Evolutionary conservation across 176 grass and related monocot genomes (phyloP).

Genomic region (Avena eriantha): DNA sequence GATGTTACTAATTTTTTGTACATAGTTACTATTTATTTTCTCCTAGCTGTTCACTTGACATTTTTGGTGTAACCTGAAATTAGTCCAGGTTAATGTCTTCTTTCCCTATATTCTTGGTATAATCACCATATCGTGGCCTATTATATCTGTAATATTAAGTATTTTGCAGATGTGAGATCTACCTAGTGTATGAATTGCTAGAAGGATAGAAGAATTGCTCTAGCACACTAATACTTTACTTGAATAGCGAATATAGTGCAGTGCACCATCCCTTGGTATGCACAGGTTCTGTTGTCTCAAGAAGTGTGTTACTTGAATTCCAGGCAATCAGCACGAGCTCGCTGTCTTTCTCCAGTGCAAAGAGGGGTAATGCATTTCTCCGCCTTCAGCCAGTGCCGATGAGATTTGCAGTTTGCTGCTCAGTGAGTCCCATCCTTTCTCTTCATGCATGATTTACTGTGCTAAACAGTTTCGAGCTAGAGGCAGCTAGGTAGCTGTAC

Average conservation of each 20-base stretch:
- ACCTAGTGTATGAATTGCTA: neutral
- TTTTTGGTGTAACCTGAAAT: neutral
- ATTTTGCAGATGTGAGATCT: neutral
- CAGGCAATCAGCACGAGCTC: constrained; percentile 49
- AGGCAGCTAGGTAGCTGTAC: neutral
- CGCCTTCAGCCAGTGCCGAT: constrained; percentile 41
- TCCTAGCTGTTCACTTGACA: neutral
- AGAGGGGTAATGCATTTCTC: constrained; percentile 45
- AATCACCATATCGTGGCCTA: neutral
- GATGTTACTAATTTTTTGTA: neutral
- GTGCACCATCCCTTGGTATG: neutral
- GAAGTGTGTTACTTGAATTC: neutral
- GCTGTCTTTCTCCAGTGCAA: constrained; percentile 39
- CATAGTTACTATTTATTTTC: neutral
- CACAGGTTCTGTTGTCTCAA: neutral
- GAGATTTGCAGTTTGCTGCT: constrained; percentile 48
- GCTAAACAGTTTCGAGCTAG: neutral
- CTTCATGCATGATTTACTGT: neutral
- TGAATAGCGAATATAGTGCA: neutral
- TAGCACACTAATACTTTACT: neutral
- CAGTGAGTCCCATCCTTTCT: constrained; percentile 39
- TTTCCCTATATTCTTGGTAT: neutral
- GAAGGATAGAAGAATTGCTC: neutral
- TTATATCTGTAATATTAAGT: constrained; percentile 11
- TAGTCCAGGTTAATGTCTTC: neutral